Evolutionary conservation across 805 yeast genomes (phyloP).

Genomic region (Lipomyces sp.): DNA sequence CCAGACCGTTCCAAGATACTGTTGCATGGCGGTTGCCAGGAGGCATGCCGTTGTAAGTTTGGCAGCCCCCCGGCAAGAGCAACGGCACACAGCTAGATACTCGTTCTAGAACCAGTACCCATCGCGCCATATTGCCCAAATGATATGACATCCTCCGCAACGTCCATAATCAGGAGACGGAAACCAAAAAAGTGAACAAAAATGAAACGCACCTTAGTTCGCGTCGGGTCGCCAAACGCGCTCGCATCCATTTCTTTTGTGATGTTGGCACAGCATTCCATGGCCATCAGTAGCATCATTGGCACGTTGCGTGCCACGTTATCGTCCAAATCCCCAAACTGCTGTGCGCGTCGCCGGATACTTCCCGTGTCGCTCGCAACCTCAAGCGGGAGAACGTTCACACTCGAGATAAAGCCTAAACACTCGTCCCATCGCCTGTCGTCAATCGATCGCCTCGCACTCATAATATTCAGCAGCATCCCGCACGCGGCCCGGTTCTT

Average conservation of each 20-base stretch:
- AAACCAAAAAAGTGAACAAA: background rate
- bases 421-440: slow-evolving; percentile 57
- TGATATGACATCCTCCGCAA: too few species aligned
- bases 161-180: background rate
- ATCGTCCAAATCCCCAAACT: slow-evolving; percentile 61
- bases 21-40: too few species aligned
- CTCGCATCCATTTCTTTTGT: slow-evolving; percentile 39
- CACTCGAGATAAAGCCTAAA: slow-evolving; percentile 50
- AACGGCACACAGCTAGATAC: background rate
- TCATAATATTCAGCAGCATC: slow-evolving; percentile 61
- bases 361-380: slow-evolving; percentile 46
- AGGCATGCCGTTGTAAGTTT: too few species aligned
- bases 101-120: too few species aligned
- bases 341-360: slow-evolving; percentile 68
- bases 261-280: slow-evolving; percentile 67
- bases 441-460: slow-evolving; percentile 60
- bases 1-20: background rate
- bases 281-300: slow-evolving; percentile 68
- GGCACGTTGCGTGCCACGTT: slow-evolving; percentile 77
- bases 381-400: slow-evolving; percentile 65
- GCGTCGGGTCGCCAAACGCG: slow-evolving; percentile 26
- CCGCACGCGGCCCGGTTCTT: slow-evolving; percentile 63
- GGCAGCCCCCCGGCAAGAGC: too few species aligned
- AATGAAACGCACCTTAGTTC: slow-evolving; percentile 34
- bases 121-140: too few species aligned